Evolutionary conservation across 2,329 filamentous ascomycete genomes (phyloP).

Genomic region (Beauveria scarabaeidicola): DNA sequence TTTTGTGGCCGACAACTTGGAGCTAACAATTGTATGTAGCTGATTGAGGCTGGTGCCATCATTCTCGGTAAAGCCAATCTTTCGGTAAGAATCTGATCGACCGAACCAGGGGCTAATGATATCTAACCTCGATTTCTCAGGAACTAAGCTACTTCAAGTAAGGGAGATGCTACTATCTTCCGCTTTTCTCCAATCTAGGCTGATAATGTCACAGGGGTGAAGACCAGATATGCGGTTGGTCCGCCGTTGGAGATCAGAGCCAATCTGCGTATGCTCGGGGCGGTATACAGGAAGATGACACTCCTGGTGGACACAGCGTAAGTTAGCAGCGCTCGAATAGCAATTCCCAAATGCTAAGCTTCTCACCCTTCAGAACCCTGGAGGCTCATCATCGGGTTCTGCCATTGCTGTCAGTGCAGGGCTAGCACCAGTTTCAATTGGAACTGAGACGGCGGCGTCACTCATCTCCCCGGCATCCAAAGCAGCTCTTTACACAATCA

Average conservation of each 20-base stretch:
- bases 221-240: too few species aligned
- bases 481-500: conserved; percentile 18
- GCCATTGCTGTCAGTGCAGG: conserved; percentile 20
- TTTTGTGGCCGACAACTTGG: background rate
- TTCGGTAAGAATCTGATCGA: conserved; percentile 13
- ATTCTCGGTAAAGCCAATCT: conserved; percentile 21
- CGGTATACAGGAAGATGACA: conserved; percentile 13
- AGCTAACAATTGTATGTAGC: background rate
- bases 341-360: background rate
- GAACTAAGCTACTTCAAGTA: too few species aligned
- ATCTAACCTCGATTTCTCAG: background rate
- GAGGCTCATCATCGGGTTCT: conserved; percentile 21
- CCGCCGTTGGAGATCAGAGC: conserved; percentile 17
- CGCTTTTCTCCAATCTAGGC: too few species aligned
- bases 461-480: conserved; percentile 14
- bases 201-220: too few species aligned
- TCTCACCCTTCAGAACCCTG: conserved; percentile 18
- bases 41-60: conserved; percentile 12
- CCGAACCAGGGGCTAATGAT: too few species aligned
- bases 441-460: conserved; percentile 21
- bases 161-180: background rate
- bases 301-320: conserved; percentile 12
- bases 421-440: conserved; percentile 21
- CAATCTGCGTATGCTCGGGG: conserved; percentile 17
- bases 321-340: background rate